Evolutionary conservation across 306 rosid species (phyloP), one percentile per base, ranked within the genome.

Genomic region (Luffa acutangula): DNA sequence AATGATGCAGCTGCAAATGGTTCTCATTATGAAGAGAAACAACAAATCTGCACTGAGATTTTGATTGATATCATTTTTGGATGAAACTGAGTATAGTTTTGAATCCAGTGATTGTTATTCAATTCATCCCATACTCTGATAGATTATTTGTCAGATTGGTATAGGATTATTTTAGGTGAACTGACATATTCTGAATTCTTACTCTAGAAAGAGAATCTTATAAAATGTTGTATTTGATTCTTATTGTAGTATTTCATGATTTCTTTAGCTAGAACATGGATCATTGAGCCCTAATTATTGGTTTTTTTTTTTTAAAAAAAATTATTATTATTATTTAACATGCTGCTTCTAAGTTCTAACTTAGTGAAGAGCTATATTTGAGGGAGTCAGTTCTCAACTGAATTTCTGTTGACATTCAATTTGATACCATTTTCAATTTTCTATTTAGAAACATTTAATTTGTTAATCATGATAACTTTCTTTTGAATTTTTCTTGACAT

Each of bases 11-110:
- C 62, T 48, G 62, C 62, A 49, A 74, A 52, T 31, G 21, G 17
- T 74, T 34, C 31, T 51, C 58, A 17, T 14, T 48, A 33, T 14
- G 62, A 49, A 33, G 63, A 52, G 33, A 71, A 48, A 72, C 37
- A 48, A 74, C 31, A 75, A 53, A 36, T 31, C 49, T 75, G 78
- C 48, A 75, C 58, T 75, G 37, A 25, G 54, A 69, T 20, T 69
- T 69, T 69, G 17, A n/a, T n/a, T 69, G 62, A 74, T 49, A 49
- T 74, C 62, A 51, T 74, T 74, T 70, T 74, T 74, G 63, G 78
- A 75, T 75, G 78, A 53, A 75, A 52, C 52, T 75, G 64, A 15
- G 45, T 4, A 52, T 75, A 36, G 75, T 36, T 52, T 51, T 51
- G 48, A 51, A 17, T 52, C 17, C 45, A 14, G 78, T 34, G 62